These are phyloP conservation scores for Cytospora paraplurivora DNA, from an alignment of 2,329 filamentous ascomycete species.

Conservation along the genomic window DNA sequence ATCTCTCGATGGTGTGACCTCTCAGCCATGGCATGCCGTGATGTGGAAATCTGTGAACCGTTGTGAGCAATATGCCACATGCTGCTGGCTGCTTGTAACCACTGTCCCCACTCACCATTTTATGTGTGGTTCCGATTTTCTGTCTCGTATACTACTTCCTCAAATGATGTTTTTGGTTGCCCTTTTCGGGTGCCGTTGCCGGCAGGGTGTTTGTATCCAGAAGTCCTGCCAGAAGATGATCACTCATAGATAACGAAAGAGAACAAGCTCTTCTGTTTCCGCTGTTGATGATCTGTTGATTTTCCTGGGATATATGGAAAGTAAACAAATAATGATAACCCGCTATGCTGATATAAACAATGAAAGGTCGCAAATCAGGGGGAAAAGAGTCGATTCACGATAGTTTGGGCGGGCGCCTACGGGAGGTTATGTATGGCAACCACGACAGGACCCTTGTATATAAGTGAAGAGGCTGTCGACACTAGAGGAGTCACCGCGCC, in stretches of 20 bases:
- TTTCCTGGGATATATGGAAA: conserved; percentile 33
- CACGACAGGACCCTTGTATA: conserved; percentile 19
- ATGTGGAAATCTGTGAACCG: conserved; percentile 38
- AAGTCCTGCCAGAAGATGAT: conserved; percentile 24
- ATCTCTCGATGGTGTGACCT: conserved; percentile 53
- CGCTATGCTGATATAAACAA: conserved; percentile 39
- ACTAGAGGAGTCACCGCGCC: conserved; percentile 24
- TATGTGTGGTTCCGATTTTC: conserved; percentile 21
- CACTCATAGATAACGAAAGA: conserved; percentile 17
- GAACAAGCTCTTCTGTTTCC: conserved; percentile 29
- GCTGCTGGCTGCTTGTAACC: neutral
- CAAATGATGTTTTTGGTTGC: conserved; percentile 6
- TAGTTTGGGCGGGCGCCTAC: conserved; percentile 45
- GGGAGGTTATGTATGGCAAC: conserved; percentile 51
- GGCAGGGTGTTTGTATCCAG: conserved; percentile 38
- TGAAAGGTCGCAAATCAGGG: conserved; percentile 45
- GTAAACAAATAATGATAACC: conserved; percentile 40
- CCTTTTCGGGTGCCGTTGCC: conserved; percentile 41
- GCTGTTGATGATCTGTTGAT: conserved; percentile 16
- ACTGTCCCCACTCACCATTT: conserved; percentile 40
- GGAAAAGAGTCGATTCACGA: conserved; percentile 38
- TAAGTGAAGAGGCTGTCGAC: conserved; percentile 14
- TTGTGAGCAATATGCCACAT: conserved; percentile 15
- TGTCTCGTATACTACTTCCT: conserved; percentile 9
- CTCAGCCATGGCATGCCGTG: conserved; percentile 40